A percentile compares a stretch with the other conserved stretches of the same genome.
phyloP scores from a whole-genome alignment of 257 asterid species.

The Penstemon davidsonii region DNA sequence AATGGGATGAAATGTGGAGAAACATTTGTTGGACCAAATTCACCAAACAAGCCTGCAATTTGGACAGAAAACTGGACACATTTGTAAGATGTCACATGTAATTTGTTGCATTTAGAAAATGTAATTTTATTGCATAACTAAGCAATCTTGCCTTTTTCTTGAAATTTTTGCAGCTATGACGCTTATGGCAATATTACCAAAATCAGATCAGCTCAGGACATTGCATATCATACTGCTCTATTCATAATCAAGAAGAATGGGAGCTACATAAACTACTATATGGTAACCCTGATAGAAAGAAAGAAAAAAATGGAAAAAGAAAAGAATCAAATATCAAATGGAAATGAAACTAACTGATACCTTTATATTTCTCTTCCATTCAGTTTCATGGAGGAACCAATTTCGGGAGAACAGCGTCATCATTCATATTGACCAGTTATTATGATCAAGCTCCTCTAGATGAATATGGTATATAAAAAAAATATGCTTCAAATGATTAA shows the following conservation, averaged over 20 bases:
- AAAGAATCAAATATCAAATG: too few species aligned
- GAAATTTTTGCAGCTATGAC: conserved; percentile 52
- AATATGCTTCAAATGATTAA: neutral
- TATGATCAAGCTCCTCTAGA: conserved; percentile 88
- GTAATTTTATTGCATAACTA: neutral
- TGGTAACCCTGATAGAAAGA: conserved; percentile 43
- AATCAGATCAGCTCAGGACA: conserved; percentile 53
- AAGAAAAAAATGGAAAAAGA: too few species aligned
- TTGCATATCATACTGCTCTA: conserved; percentile 71
- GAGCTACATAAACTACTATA: conserved; percentile 84
- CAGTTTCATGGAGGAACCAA: conserved; percentile 93
- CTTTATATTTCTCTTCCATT: neutral
- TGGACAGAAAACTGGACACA: conserved; percentile 99
- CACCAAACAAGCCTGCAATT: conserved; percentile 81
- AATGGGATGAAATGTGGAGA: conserved; percentile 82
- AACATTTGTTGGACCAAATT: conserved; percentile 86
- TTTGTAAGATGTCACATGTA: conserved; percentile 47
- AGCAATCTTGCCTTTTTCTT: neutral
- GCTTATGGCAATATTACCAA: conserved; percentile 56
- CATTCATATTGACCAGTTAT: conserved; percentile 56
- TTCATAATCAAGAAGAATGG: conserved; percentile 82
- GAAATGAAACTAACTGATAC: too few species aligned
- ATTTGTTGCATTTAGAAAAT: neutral
- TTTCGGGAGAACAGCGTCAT: conserved; percentile 66
- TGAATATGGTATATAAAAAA: conserved; percentile 60